A percentile compares a stretch with the other conserved stretches of the same genome.
These are phyloP conservation scores for Magnolia officinalis DNA, from an alignment of 164 flowering plant genomes.

Conservation along the genomic window DNA sequence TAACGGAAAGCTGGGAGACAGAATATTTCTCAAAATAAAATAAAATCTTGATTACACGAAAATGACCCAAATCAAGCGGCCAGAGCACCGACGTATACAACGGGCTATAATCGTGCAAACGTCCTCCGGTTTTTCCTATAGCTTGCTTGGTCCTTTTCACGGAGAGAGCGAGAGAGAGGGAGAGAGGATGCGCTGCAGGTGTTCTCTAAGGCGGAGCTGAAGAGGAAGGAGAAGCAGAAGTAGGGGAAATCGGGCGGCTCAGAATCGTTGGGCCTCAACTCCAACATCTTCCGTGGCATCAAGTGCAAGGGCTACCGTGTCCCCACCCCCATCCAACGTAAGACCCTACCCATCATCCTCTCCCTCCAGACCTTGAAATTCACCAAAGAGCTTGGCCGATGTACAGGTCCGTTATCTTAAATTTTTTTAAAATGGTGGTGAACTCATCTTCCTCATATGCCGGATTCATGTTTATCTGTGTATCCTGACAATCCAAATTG, in stretches of 20 bases:
- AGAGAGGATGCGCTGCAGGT: not conserved
- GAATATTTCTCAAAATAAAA: too few relatives aligned
- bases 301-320: constrained; percentile 86
- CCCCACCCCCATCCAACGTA: constrained; percentile 95
- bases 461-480: too few relatives aligned
- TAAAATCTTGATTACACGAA: too few relatives aligned
- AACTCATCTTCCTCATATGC: too few relatives aligned
- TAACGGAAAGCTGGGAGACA: too few relatives aligned
- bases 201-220: constrained; percentile 62
- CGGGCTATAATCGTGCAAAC: too few relatives aligned
- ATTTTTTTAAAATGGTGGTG: not conserved
- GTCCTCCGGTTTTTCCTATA: too few relatives aligned
- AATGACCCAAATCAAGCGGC: too few relatives aligned
- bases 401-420: constrained; percentile 52
- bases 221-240: constrained; percentile 44
- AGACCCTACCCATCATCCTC: constrained; percentile 89
- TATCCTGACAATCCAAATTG: too few relatives aligned
- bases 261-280: constrained; percentile 64
- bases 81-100: too few relatives aligned
- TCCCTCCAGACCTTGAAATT: constrained; percentile 82
- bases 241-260: constrained; percentile 86
- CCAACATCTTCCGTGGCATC: constrained; percentile 60
- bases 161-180: too few relatives aligned
- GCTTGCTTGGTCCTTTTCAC: too few relatives aligned
- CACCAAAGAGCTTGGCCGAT: constrained; percentile 69